Percentiles rank a stretch among this genome's conserved stretches.
Conservation (phyloP, 2,329 filamentous ascomycete species). For the Westerdykella aurantiaca region DNA sequence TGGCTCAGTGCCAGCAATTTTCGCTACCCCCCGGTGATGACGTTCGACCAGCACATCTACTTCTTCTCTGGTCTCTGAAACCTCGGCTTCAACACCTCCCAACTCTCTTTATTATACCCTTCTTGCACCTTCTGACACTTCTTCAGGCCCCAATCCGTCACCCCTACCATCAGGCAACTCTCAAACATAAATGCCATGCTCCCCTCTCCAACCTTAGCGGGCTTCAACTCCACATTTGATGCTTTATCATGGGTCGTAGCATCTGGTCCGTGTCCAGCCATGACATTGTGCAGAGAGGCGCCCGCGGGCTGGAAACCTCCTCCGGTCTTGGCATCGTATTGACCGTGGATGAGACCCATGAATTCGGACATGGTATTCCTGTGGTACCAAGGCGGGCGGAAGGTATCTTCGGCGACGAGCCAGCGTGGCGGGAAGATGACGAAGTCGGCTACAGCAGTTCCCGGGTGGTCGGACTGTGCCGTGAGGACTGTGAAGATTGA, state of each 20-base stretch:
- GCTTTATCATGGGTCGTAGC: constrained; percentile 55
- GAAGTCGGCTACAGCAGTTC: constrained; percentile 60
- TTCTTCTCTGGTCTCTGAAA: constrained; percentile 30
- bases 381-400: constrained; percentile 68
- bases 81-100: constrained; percentile 52
- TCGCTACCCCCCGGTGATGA: too few relatives aligned
- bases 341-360: constrained; percentile 59
- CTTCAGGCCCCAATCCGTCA: constrained; percentile 66
- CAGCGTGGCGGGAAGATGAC: constrained; percentile 68
- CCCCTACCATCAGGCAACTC: constrained; percentile 62
- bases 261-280: constrained; percentile 65
- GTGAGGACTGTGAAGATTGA: constrained; percentile 63
- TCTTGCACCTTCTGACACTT: constrained; percentile 65
- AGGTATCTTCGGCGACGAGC: constrained; percentile 64
- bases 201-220: constrained; percentile 56
- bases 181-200: constrained; percentile 67
- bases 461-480: constrained; percentile 51
- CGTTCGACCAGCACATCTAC: not conserved
- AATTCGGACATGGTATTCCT: constrained; percentile 65
- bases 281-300: constrained; percentile 64
- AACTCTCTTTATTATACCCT: constrained; percentile 75
- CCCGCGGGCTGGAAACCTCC: constrained; percentile 58
- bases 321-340: constrained; percentile 56
- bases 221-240: constrained; percentile 49
- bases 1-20: too few relatives aligned